Evolutionary conservation across 805 yeast genomes (phyloP), one percentile per base, ranked within the genome.

Genomic region (Cyberlindnera japonica): DNA sequence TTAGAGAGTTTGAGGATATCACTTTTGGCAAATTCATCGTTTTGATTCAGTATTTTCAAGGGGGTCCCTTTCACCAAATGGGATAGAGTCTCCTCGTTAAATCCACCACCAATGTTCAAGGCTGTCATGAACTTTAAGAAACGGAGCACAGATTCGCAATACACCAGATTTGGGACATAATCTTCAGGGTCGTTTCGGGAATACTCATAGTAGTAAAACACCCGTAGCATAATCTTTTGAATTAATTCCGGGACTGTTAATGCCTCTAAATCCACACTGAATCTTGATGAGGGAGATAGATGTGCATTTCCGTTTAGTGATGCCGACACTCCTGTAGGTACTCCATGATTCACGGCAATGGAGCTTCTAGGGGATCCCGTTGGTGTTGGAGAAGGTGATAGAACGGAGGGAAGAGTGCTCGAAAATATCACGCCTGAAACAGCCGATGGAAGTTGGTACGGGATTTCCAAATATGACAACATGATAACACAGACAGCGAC

Each of bases 91-190:
- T 57, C 57, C 1, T 61, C 52, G 17, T 69, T 68, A 45, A 80
- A 60, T 5, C 72, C 74, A 8, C 76, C 76, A 24, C 76, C 74
- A 3, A 71, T 55, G 45, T 69, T 69, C 5, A 79, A 58, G 9
- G 68, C 58, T 2, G 81, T 69, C 72, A 83, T 72, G 38, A 85
- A 71, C 40, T 78, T 77, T 17, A 81, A 63, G 37, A 71, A 74
- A 44, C 96, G 69, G 23, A 89, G 49, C 3, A 84, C 66, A 2
- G 82, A 70, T 48, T 88, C 96, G 31, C 83, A 77, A 48, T 79
- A 84, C 0, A 89, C 89, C 1, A 83, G 61, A 44, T 81, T 91
- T 0, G 98, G 97, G 0, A 83, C 90, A 48, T 75, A 76, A 48
- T 91, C 95, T 41, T 80, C 87, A 8, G 72, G 69, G 41, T 74